Base-by-base conservation (phyloP, 306 rosid genomes). In the Erythrophleum fordii region DNA sequence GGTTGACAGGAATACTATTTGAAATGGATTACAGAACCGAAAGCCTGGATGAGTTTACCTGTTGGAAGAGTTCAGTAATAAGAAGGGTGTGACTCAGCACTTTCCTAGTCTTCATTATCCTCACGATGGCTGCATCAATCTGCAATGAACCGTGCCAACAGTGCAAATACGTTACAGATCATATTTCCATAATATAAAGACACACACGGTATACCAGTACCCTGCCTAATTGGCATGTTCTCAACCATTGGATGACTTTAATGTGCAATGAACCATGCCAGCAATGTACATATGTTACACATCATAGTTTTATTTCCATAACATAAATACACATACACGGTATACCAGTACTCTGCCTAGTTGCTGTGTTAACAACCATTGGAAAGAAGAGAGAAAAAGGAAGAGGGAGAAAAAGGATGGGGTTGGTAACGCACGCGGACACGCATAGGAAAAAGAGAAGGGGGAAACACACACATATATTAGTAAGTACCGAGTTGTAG, bases 91-190 rank as follows among this genome's bases (percentile, higher is more conserved):
- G 99, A 85, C 99, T 96, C 59, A 96, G 91, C 77, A 96, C 92
- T 86, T 96, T 96, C 58, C 99, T 82, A 16, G 99, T 96, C 91
- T 96, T 96, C 99, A 96, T 96, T 85, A 96, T 92, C 84, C 99
- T 91, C 82, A 96, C 99, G 75, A 96, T 96, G 39, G 99, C 99
- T 62, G 99, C 99, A 87, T 96, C 99, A 73, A 96, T 95, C 98
- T 96, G 91, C 80, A 34, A 46, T 51, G 17, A 72, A 78, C 64
- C 83, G 48, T 55, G 82, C 71, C 72, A 65, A 28, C 45, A 31
- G 80, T 37, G 81, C 26, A 77, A 65, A 74, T 72, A 77, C 9
- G 80, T 59, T 45, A 62, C 26, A 23, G 65, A 59, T 29, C 20
- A 68, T 62, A 18, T 64, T 35, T 64, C 42, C 45, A 62, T 0